Percentiles rank a stretch among this genome's conserved stretches.
Evolutionary conservation across 257 asterid species (phyloP).

Genomic region (Ehretia macrophylla): DNA sequence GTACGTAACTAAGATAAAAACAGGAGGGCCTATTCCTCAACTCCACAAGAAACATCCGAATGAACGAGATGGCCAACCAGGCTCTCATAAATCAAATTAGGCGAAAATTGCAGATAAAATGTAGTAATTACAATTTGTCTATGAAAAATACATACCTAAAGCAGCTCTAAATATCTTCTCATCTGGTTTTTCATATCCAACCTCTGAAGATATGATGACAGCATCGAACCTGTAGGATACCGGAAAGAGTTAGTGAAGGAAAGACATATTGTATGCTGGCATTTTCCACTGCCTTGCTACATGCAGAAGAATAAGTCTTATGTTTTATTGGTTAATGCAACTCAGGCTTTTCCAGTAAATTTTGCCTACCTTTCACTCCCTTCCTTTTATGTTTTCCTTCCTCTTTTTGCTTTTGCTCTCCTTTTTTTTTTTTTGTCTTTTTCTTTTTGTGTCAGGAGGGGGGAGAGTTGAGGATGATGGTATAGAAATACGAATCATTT

Average conservation of each 20-base stretch:
- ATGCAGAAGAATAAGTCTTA: neutral
- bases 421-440: no score
- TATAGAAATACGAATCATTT: neutral
- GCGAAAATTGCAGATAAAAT: neutral
- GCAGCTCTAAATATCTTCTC: slow-evolving; percentile 74
- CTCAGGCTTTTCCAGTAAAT: neutral
- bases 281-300: neutral
- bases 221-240: slow-evolving; percentile 68
- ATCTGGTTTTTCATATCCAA: slow-evolving; percentile 88
- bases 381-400: no score
- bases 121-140: neutral
- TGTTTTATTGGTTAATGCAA: neutral
- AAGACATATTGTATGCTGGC: neutral
- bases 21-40: no score
- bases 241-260: neutral
- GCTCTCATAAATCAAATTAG: neutral
- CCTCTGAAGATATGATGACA: slow-evolving; percentile 86
- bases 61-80: neutral
- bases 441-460: neutral
- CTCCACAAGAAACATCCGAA: neutral
- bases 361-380: no score
- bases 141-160: slow-evolving; percentile 44
- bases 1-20: no score
- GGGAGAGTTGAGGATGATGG: neutral
- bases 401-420: neutral